A percentile compares a stretch with the other conserved stretches of the same genome.
phyloP scores from a whole-genome alignment of 495 filamentous ascomycete species.

The Aspergillus kassunensis region DNA sequence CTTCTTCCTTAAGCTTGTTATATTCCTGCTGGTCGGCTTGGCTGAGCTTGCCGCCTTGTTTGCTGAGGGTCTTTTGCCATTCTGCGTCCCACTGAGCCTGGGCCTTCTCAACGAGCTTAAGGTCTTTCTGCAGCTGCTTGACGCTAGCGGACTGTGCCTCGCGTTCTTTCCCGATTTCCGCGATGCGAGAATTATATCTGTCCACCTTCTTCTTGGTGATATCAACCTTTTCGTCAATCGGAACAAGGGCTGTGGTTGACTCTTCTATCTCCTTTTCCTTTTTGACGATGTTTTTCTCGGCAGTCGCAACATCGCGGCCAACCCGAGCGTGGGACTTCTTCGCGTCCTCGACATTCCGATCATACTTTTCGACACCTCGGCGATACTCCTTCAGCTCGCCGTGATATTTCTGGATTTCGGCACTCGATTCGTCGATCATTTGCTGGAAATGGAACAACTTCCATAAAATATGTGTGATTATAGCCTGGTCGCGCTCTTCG shows the following conservation, averaged over 20 bases:
- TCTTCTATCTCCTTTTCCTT: conserved; percentile 89
- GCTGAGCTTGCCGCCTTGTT: conserved; percentile 79
- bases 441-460: conserved; percentile 95
- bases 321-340: conserved; percentile 78
- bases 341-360: conserved; percentile 78
- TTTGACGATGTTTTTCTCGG: conserved; percentile 74
- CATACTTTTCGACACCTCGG: conserved; percentile 80
- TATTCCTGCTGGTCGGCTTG: conserved; percentile 88
- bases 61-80: conserved; percentile 75
- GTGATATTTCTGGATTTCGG: conserved; percentile 89
- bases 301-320: conserved; percentile 71
- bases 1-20: conserved; percentile 77
- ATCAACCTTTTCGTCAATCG: conserved; percentile 89
- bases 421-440: conserved; percentile 85
- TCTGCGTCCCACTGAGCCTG: conserved; percentile 85
- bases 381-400: conserved; percentile 93
- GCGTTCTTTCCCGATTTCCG: conserved; percentile 68
- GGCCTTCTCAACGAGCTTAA: conserved; percentile 82
- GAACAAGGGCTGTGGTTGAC: conserved; percentile 77
- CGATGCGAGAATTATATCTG: conserved; percentile 60
- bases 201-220: conserved; percentile 69
- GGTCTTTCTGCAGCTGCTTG: conserved; percentile 70
- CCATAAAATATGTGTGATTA: conserved; percentile 94
- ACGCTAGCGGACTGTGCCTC: conserved; percentile 62
- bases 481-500: conserved; percentile 84